A percentile compares a stretch with the other conserved stretches of the same genome.
Conservation (phyloP, 2,329 filamentous ascomycete species). For the Cladosporium oxysporum region DNA sequence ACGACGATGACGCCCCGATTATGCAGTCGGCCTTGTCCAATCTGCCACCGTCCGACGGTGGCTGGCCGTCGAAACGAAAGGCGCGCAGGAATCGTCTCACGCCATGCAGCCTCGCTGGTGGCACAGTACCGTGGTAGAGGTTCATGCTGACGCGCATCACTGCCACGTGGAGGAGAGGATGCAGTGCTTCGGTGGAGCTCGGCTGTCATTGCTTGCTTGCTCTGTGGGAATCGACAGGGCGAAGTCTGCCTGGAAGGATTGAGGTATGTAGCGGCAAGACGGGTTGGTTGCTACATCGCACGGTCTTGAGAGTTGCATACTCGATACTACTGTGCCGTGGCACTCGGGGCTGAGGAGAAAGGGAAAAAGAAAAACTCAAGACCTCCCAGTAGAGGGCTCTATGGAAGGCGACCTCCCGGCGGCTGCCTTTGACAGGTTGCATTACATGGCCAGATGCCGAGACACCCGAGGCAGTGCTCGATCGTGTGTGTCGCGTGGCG, state of each 20-base stretch:
- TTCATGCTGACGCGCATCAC: conserved; percentile 12
- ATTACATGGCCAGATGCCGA: not conserved
- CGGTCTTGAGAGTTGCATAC: not conserved
- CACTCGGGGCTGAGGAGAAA: not conserved
- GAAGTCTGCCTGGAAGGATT: not conserved
- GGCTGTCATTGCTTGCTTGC: conserved; percentile 11
- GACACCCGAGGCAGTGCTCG: conserved; percentile 2
- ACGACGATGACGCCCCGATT: conserved; percentile 4
- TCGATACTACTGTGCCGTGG: not conserved
- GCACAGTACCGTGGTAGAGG: conserved; percentile 7
- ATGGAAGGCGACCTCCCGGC: not conserved
- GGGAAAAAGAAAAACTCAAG: not conserved
- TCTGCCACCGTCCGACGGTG: not conserved
- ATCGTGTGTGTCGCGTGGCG: not conserved
- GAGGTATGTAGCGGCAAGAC: not conserved
- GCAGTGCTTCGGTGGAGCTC: conserved; percentile 4
- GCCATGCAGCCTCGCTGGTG: conserved; percentile 4
- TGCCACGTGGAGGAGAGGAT: conserved; percentile 15
- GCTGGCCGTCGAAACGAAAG: not conserved
- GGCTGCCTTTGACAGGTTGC: conserved; percentile 7
- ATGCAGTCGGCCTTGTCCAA: not conserved
- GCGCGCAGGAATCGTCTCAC: not conserved
- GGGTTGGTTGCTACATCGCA: not conserved
- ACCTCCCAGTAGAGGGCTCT: not conserved
- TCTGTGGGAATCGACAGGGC: not conserved